Percentiles rank a stretch among this genome's conserved stretches.
phyloP scores from a whole-genome alignment of 192 early-diverging fungal genomes.

The Funneliformis mosseae region DNA sequence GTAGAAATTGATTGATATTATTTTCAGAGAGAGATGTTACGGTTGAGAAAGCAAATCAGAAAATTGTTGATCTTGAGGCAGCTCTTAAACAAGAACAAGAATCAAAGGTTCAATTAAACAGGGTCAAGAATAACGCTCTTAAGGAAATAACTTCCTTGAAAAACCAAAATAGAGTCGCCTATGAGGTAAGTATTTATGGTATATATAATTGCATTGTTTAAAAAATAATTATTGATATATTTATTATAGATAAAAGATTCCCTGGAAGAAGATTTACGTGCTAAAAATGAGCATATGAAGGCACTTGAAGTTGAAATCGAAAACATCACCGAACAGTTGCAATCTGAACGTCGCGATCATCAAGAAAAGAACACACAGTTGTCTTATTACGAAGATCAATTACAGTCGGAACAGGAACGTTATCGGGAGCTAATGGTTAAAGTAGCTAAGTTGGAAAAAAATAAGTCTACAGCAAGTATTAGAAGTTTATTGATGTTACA shows the following conservation, averaged over 20 bases:
- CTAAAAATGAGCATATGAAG: constrained; percentile 30
- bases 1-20: not conserved
- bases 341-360: constrained; percentile 35
- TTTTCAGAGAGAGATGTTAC: constrained; percentile 25
- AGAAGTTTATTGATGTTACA: not conserved
- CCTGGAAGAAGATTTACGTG: constrained; percentile 19
- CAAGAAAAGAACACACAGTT: constrained; percentile 29
- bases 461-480: not conserved
- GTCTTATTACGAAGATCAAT: constrained; percentile 33
- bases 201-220: not conserved
- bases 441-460: constrained; percentile 19
- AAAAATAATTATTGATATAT: not conserved
- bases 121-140: constrained; percentile 1
- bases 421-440: not conserved
- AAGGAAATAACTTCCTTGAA: constrained; percentile 25
- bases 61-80: constrained; percentile 20
- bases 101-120: constrained; percentile 13
- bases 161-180: constrained; percentile 4
- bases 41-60: constrained; percentile 15
- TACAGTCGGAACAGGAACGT: constrained; percentile 26
- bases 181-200: constrained; percentile 14
- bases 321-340: constrained; percentile 31
- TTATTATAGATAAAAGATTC: constrained; percentile 20
- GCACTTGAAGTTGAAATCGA: constrained; percentile 31
- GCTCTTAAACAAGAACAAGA: constrained; percentile 26